phyloP scores from a whole-genome alignment of 192 early-diverging fungal species.

The Coemansia javaensis region DNA sequence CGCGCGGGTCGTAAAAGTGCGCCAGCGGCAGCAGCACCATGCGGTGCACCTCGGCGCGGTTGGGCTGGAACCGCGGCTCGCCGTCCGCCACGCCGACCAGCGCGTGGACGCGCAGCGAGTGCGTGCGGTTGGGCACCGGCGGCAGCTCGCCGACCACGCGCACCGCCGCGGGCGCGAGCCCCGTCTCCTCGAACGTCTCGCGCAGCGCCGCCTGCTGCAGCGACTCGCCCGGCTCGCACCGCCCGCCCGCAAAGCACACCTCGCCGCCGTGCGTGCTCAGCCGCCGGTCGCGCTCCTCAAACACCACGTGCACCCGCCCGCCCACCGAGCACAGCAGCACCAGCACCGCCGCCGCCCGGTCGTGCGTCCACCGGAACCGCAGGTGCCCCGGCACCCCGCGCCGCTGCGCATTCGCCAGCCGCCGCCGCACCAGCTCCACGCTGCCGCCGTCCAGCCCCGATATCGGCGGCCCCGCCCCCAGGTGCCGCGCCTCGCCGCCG shows the following conservation, averaged over 20 bases:
- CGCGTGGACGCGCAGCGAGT: constrained; percentile 57
- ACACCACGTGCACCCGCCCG: constrained; percentile 62
- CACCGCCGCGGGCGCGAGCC: constrained; percentile 42
- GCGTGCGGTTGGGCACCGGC: constrained; percentile 57
- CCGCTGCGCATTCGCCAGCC: constrained; percentile 8
- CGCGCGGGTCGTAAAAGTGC: constrained; percentile 55
- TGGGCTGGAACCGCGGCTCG: constrained; percentile 40
- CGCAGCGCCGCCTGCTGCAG: constrained; percentile 65
- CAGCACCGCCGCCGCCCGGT: constrained; percentile 30
- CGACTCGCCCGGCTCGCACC: constrained; percentile 59
- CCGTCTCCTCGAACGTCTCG: constrained; percentile 78
- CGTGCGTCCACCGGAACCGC: constrained; percentile 10
- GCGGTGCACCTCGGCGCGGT: constrained; percentile 61
- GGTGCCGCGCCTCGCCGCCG: background rate
- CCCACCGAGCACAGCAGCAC: constrained; percentile 62
- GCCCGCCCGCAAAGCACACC: constrained; percentile 77
- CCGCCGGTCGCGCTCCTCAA: constrained; percentile 65
- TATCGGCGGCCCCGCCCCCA: constrained; percentile 9
- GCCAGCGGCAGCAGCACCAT: constrained; percentile 66
- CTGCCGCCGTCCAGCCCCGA: constrained; percentile 8
- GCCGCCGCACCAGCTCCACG: constrained; percentile 11
- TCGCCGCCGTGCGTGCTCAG: constrained; percentile 75
- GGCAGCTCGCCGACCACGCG: constrained; percentile 60
- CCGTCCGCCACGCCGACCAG: constrained; percentile 56
- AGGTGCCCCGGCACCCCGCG: constrained; percentile 3